Conservation (phyloP, 495 filamentous ascomycete genomes). For the Staphylotrichum longicolle region DNA sequence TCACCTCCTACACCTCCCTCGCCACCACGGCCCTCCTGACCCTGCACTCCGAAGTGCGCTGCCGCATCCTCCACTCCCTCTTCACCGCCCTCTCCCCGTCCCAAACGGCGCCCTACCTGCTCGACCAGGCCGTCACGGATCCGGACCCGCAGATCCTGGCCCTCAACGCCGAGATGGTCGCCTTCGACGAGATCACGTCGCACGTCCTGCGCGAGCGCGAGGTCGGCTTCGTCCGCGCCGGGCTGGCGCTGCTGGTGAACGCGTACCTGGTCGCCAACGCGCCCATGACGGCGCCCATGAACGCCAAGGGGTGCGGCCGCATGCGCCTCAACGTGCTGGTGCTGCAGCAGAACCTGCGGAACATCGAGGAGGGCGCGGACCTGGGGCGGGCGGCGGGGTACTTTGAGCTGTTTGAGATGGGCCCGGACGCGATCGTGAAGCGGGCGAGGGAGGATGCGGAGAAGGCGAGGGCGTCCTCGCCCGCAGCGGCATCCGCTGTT, state of each 20-base stretch:
- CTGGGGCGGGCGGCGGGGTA: constrained; percentile 70
- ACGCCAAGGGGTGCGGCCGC: constrained; percentile 64
- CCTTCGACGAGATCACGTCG: constrained; percentile 77
- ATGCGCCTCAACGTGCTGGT: constrained; percentile 92
- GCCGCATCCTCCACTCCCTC: constrained; percentile 70
- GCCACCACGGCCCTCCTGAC: constrained; percentile 73
- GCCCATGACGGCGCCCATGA: constrained; percentile 47
- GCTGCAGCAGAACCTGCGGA: constrained; percentile 91
- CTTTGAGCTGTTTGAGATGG: constrained; percentile 75
- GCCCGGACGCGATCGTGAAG: constrained; percentile 66
- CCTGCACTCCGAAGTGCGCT: constrained; percentile 82
- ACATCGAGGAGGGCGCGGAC: constrained; percentile 71
- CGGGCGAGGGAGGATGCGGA: constrained; percentile 57
- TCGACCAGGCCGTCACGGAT: constrained; percentile 69
- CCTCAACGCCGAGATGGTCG: constrained; percentile 75
- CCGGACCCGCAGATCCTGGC: constrained; percentile 74
- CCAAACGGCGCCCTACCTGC: constrained; percentile 63
- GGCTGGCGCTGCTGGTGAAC: constrained; percentile 55
- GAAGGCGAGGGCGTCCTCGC: constrained; percentile 26
- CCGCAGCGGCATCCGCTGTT: constrained; percentile 16
- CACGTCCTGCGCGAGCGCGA: constrained; percentile 66
- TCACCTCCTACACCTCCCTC: constrained; percentile 75
- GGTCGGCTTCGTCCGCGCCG: constrained; percentile 66
- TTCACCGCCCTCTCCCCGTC: constrained; percentile 51
- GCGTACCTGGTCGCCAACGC: constrained; percentile 45